Conservation (phyloP, 805 yeast genomes). For the Kurtzmaniella cleridarum region DNA sequence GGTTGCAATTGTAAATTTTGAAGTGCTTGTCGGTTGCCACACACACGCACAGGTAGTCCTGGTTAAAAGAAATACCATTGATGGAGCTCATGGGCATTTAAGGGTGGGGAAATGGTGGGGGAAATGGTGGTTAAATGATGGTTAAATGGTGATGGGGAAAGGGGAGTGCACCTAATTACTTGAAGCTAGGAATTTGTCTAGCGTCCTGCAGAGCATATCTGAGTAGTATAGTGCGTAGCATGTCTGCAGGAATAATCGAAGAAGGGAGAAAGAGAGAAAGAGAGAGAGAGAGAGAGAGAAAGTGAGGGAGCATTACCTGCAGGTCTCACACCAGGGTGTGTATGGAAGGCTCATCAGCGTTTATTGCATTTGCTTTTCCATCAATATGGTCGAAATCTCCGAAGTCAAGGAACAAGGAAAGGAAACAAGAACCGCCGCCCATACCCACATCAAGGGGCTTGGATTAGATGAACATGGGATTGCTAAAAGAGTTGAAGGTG, state of each 20-base stretch:
- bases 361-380: no score
- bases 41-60: conserved; percentile 36
- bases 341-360: no score
- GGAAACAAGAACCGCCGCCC: conserved; percentile 84
- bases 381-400: conserved; percentile 65
- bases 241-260: no score
- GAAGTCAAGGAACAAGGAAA: conserved; percentile 55
- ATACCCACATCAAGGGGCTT: conserved; percentile 91
- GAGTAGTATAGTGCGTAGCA: no score
- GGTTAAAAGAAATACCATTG: conserved; percentile 37
- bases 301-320: background rate
- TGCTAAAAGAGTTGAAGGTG: conserved; percentile 83
- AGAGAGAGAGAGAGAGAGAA: background rate
- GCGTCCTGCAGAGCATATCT: no score
- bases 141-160: no score
- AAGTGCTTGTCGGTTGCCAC: conserved; percentile 27
- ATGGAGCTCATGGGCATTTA: conserved; percentile 20
- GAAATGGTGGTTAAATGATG: no score
- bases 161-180: no score
- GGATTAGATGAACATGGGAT: conserved; percentile 88
- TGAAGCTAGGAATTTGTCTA: no score
- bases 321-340: no score
- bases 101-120: no score
- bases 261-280: background rate
- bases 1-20: conserved; percentile 40